Evolutionary conservation across 1,284 basidiomycete species (phyloP), one percentile per base, ranked within the genome.

Genomic region (Phaffia rhodozyma): DNA sequence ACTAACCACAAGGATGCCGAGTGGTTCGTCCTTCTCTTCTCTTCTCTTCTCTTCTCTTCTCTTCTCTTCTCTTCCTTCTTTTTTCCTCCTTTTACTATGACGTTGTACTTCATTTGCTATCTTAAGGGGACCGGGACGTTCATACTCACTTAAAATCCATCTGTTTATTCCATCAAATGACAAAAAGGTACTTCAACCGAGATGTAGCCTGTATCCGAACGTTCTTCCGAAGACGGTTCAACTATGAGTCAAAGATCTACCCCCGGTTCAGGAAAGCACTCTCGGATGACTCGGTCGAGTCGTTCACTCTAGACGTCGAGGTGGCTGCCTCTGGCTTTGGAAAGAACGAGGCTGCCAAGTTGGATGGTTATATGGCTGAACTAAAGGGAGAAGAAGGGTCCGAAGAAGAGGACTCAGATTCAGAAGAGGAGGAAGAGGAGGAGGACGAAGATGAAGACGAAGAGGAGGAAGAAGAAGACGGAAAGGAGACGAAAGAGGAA

Each of bases 1-100:
- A 94, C 90, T 48, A 88, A 92, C 58, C 94, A 99, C 72, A 84
- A 86, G 71, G 97, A 99, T 75, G 96, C 94, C 13, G 94, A 97
- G 78, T 96, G 87, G 91, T 93, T 71, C 76, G 86, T 77, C 38
- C 66, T 29, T 21, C 50, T 68, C 61, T 38, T 34, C 55, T 56
- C 68, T 62, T 66, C 66, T 48, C 57, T 62, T 59, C 66, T 69
- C 63, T 20, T 16, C 32, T 18, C 38, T 47, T 48, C n/a, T 50
- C 55, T 50, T 29, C 62, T 16, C 27, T 53, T 21, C 34, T 52
- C 34, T 29, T 29, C 55, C 30, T 30, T 52, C 7, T 48, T 52
- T 23, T 58, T 34, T 56, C 52, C 23, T 32, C 64, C 21, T 29
- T 50, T 23, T 30, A 11, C 25, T 27, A 52, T 25, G 25, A 25